Evolutionary conservation across 2,329 filamentous ascomycete genomes (phyloP), one percentile per base, ranked within the genome.

Genomic region (Verticillium dahliae): DNA sequence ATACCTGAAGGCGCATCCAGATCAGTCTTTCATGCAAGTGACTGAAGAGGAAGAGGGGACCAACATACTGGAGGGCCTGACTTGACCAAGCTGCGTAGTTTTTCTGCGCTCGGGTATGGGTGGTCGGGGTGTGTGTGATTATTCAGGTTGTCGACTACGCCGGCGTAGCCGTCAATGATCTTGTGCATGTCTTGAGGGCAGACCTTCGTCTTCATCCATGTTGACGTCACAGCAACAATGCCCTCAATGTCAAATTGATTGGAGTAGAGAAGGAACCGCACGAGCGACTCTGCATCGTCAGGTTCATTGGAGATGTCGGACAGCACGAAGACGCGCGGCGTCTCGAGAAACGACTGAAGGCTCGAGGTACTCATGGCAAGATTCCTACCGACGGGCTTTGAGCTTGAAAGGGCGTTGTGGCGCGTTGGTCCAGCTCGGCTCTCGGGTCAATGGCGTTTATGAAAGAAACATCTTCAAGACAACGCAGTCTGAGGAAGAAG

Each of bases 271-370:
- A 81, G 70, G 62, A 76, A 77, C 6, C 78, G 74, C 2, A 77
- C 74, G 9, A 80, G 68, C 1, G 75, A 79, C 67, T 78, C 73
- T 5, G 73, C 71, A 67, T 80, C 77, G 61, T 80, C 77, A 1
- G 76, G 77, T 63, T 80, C 77, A 62, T 79, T 79, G 52, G 74
- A 75, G 60, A 80, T 79, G 59, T 80, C 77, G 14, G 75, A 74
- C 7, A 78, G 60, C 60, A 78, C 71, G 31, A 78, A 77, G 7
- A 77, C 72, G 5, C 71, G 69, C 2, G 72, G 73, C 65, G 73
- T 74, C 10, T 31, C 38, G 13, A 39, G 39, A 41, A 58, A 58
- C 4, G 6, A 18, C 57, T 58, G 57, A 14, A 58, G 39, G 10
- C n/a, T 35, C 15, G 55, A 57, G 34, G 54, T n/a, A 10, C 33